phyloP scores from a whole-genome alignment of 495 filamentous ascomycete species.

The Penicillium dipodomyicola region DNA sequence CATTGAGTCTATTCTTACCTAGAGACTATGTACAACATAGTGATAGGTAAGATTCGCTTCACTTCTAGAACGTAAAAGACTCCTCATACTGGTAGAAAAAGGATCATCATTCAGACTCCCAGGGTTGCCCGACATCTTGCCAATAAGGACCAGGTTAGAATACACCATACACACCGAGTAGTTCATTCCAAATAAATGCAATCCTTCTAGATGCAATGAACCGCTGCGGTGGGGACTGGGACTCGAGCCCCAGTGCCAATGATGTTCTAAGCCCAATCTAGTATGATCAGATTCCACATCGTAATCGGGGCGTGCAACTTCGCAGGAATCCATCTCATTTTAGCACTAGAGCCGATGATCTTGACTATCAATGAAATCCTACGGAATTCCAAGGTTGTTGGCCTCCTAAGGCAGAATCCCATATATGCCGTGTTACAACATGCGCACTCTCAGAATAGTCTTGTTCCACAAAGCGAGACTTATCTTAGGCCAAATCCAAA shows the following conservation, averaged over 20 bases:
- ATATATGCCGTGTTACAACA: background rate
- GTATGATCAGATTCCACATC: background rate
- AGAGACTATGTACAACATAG: background rate
- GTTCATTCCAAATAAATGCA: background rate
- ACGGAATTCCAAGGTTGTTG: background rate
- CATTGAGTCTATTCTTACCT: background rate
- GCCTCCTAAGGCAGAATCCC: background rate
- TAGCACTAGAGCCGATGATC: background rate
- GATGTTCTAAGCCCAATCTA: background rate
- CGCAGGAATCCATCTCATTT: background rate
- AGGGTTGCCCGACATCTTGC: background rate
- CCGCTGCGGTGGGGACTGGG: background rate
- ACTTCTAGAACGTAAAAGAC: background rate
- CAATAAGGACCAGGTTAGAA: background rate
- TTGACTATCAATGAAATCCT: background rate
- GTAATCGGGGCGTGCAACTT: background rate
- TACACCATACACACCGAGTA: background rate
- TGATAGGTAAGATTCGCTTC: background rate
- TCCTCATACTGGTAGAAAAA: background rate
- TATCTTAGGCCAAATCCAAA: background rate
- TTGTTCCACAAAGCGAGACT: background rate
- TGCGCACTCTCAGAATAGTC: background rate
- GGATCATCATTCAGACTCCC: background rate
- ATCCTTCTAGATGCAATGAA: conserved; percentile 3
- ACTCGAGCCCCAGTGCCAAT: background rate